Evolutionary conservation across 2,329 filamentous ascomycete genomes (phyloP), one percentile per base, ranked within the genome.

Genomic region (Colletotrichum falcatum): DNA sequence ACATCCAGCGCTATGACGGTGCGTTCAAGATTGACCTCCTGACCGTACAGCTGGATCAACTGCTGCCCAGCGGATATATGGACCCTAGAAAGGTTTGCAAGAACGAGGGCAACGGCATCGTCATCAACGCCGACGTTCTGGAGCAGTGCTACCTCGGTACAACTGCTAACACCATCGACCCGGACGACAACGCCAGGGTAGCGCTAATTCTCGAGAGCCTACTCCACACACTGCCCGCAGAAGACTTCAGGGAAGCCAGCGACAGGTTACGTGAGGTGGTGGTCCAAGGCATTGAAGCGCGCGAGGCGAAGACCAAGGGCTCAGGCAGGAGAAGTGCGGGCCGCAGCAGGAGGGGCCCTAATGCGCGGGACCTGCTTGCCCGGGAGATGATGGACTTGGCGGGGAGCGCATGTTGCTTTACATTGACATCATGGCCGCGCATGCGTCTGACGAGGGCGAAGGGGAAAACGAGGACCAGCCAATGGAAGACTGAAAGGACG

Each of bases 141-240:
- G 81, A 86, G 75, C 78, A 83, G 53, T 90, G 90, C 75, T 95
- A 90, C 77, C 84, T 94, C 2, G 88, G 88, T 0, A 90, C 87
- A 73, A 84, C 91, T 0, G 91, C 93, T 1, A 90, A 88, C 69
- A 89, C 86, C 0, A 82, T 86, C 18, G 85, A 84, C 8, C 79
- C 87, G 0, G 86, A 88, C 26, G 92, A 94, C 72, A 95, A 96
- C 74, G 90, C 91, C 35, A 92, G 92, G 77, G 84, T 95, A 46
- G 90, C 91, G 2, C 80, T 95, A 12, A 79, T 92, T 37, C 81
- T 94, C 0, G 93, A 95, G 80, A 85, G 84, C 2, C 79, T 94
- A 60, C 76, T 93, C 37, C 85, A 90, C 55, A 80, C 90, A 8
- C 79, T 87, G 3, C 86, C 83, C 79, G 66, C 68, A 3, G 75